Conservation (phyloP, 1,284 basidiomycete species). For the Mycosarcoma maydis region DNA sequence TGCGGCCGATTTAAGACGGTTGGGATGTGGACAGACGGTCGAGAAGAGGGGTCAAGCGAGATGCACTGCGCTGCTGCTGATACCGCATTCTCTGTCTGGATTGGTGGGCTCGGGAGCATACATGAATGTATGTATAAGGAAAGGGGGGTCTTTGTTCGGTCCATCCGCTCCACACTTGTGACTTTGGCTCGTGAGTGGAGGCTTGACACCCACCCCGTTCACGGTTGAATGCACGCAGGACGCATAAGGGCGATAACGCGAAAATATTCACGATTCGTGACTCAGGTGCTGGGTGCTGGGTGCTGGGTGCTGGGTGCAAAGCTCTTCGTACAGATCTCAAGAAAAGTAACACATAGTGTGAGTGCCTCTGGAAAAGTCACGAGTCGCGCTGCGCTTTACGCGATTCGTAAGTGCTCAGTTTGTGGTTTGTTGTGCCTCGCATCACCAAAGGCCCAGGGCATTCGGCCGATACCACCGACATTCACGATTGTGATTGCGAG, state of each 20-base stretch:
- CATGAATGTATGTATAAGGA: neutral
- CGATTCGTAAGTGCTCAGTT: constrained; percentile 3
- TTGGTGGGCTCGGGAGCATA: neutral
- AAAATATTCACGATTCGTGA: too few species aligned
- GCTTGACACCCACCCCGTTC: constrained; percentile 7
- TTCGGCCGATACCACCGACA: too few species aligned
- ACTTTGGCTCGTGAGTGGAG: constrained; percentile 6
- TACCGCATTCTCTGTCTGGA: neutral
- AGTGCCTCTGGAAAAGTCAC: too few species aligned
- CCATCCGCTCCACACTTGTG: neutral
- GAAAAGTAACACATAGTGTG: too few species aligned
- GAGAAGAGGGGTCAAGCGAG: neutral
- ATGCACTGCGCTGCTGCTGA: neutral
- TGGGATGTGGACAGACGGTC: neutral
- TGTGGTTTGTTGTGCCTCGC: too few species aligned
- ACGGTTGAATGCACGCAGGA: neutral
- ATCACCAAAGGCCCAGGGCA: too few species aligned
- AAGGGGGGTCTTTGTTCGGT: neutral
- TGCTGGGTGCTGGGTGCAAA: too few species aligned
- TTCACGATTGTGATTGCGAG: too few species aligned
- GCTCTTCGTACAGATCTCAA: too few species aligned
- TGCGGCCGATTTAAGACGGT: neutral
- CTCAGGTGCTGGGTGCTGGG: too few species aligned
- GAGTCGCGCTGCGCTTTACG: constrained; percentile 19
- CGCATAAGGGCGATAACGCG: too few species aligned